Evolutionary conservation across 1,284 basidiomycete genomes (phyloP), one percentile per base, ranked within the genome.

Genomic region (Ganoderma lingzhi): DNA sequence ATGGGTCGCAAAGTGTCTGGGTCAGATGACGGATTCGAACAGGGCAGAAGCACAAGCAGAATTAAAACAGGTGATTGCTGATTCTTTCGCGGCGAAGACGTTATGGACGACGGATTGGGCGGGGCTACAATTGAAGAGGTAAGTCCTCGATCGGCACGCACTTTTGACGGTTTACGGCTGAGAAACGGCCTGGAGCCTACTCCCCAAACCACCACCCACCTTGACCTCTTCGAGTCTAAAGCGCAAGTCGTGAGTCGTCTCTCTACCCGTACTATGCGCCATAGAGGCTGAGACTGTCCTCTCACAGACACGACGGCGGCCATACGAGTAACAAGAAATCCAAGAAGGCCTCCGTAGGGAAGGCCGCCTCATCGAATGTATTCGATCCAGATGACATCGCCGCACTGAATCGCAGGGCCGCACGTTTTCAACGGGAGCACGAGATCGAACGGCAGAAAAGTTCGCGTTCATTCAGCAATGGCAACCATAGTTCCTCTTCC

Each of bases 71-170:
- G 91, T 94, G 89, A 95, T 95, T 82, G 86, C 91, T 87, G 90
- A 93, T 76, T 87, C 93, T 84, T 94, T 92, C 82, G 85, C 86
- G 73, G 86, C 88, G 76, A 90, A 94, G 79, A 88, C 93, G 8
- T 86, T 97, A 45, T 95, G 94, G 91, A 93, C 93, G 41, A 96
- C 92, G 66, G 95, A 97, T 80, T 97, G 96, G 96, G 82, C 86
- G 37, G 90, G 87, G 55, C 87, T 94, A 53, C 92, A 95, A 81
- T 85, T 97, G 70, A 87, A 93, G 85, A 93, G 90, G 93, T 94
- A 78, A 76, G 78, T 74, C 70, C 41, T 41, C 69, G 6, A 53
- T 64, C 23, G 39, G 64, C 12, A 59, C 37, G 14, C 12, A 37
- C 19, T 30, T 41, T 23, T 62, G 59, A 48, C 44, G 39, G 59